A percentile compares a stretch with the other conserved stretches of the same genome.
These are phyloP conservation scores for Aspergillus fumigatiaffinis DNA, from an alignment of 2,329 filamentous ascomycete species.

Conservation along the genomic window DNA sequence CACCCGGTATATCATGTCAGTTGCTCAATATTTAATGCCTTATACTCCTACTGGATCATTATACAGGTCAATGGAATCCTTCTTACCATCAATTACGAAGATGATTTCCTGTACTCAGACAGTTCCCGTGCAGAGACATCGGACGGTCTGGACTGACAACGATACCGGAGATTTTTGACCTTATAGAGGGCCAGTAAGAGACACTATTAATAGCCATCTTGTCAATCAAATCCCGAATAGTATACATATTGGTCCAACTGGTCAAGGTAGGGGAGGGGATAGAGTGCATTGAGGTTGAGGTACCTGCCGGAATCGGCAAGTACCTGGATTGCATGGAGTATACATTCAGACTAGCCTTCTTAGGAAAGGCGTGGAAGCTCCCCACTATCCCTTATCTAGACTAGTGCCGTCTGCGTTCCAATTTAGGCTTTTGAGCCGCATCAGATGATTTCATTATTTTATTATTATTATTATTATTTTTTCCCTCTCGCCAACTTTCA, in stretches of 20 bases:
- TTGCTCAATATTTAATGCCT: neutral
- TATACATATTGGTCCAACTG: neutral
- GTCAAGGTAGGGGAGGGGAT: too few species aligned
- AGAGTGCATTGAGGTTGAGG: conserved; percentile 7
- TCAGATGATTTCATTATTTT: conserved; percentile 15
- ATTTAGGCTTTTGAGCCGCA: conserved; percentile 41
- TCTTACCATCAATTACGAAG: neutral
- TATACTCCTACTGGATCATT: neutral
- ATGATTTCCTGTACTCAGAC: neutral
- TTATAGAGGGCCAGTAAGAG: neutral
- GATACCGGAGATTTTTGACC: neutral
- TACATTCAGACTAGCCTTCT: neutral
- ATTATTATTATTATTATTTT: conserved; percentile 7
- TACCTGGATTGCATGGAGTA: conserved; percentile 1
- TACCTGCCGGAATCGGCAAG: conserved; percentile 11
- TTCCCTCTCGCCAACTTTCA: neutral
- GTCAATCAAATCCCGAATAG: neutral
- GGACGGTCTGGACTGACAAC: too few species aligned
- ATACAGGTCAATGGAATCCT: neutral
- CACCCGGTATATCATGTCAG: neutral
- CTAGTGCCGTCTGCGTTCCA: conserved; percentile 18
- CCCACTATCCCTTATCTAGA: conserved; percentile 19
- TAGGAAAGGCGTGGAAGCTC: conserved; percentile 12
- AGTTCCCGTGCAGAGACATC: neutral
- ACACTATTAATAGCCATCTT: neutral